Evolutionary conservation across 495 filamentous ascomycete genomes (phyloP), one percentile per base, ranked within the genome.

Genomic region (Aspergillus affinis): DNA sequence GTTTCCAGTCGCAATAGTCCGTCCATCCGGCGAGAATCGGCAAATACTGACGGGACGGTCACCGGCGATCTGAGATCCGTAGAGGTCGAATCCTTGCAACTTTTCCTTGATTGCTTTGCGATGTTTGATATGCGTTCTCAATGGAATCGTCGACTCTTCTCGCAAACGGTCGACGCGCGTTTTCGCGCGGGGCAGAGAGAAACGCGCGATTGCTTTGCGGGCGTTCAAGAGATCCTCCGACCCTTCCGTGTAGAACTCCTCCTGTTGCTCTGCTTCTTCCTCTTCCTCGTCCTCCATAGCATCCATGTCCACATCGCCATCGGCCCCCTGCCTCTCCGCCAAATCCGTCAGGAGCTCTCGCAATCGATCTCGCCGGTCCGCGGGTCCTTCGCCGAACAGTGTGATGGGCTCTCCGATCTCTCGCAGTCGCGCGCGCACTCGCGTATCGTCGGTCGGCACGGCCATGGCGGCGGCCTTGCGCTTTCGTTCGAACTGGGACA

Each of bases 201-300:
- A 98, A 18, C 82, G 78, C 7, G 94, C 95, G 57, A 99, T 96
- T 9, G 86, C 82, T 68, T 85, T 88, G 50, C 94, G 81, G 6
- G 91, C 90, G 20, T 88, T 80, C 18, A 97, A 77, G 12, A 99
- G 76, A 52, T 89, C 89, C 10, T 83, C 75, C 3, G 82, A 79
- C 0, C 95, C 94, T 53, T 88, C 83, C 0, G 93, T 97, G 69
- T 97, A 99, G 70, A 97, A 98, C 63, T 98, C 94, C 69, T 97
- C 94, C 63, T 97, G 91, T 64, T 92, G 87, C 49, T 92, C 89
- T 6, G 72, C 85, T 60, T 84, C 82, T 30, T 82, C 83, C n/a
- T 79, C 82, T 27, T 72, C 77, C 9, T 68, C 78, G 2, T 65
- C 72, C 48, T 79, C 80, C 3, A 49, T 52, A 10, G 67, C 55